Evolutionary conservation across 257 asterid species (phyloP).

Genomic region (Gardenia jasminoides): DNA sequence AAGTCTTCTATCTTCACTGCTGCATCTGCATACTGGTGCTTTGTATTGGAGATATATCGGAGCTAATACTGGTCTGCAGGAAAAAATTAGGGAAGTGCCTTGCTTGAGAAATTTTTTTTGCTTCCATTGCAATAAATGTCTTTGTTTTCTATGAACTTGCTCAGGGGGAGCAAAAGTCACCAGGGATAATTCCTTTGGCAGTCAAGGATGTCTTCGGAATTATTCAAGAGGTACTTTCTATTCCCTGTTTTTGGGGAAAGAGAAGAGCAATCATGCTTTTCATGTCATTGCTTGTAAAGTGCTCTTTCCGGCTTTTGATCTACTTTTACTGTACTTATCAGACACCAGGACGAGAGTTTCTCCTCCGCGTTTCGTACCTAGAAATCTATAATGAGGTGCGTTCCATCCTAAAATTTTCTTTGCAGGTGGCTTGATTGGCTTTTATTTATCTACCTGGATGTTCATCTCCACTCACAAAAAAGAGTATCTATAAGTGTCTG

Average conservation of each 20-base stretch:
- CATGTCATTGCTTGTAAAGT: background rate
- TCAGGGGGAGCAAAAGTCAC: constrained; percentile 94
- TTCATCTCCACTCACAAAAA: background rate
- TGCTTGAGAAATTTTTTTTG: background rate
- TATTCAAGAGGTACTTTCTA: constrained; percentile 67
- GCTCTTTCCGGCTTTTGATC: constrained; percentile 14
- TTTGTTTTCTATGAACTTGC: background rate
- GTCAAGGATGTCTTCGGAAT: constrained; percentile 85
- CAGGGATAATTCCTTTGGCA: constrained; percentile 80
- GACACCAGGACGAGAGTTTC: constrained; percentile 85
- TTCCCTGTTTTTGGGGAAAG: constrained; percentile 8
- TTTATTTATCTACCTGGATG: background rate
- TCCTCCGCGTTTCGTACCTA: constrained; percentile 80
- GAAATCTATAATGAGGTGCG: constrained; percentile 88
- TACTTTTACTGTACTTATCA: constrained; percentile 30
- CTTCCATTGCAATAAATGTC: constrained; percentile 6
- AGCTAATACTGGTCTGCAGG: background rate
- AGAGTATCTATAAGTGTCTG: background rate
- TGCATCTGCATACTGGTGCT: background rate
- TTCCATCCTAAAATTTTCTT: constrained; percentile 9
- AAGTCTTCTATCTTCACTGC: background rate
- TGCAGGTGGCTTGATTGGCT: background rate
- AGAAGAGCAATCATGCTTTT: background rate
- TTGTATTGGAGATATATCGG: background rate
- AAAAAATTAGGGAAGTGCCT: background rate